Conservation (phyloP, 345 rosid species). For the Eucalyptus pumila region DNA sequence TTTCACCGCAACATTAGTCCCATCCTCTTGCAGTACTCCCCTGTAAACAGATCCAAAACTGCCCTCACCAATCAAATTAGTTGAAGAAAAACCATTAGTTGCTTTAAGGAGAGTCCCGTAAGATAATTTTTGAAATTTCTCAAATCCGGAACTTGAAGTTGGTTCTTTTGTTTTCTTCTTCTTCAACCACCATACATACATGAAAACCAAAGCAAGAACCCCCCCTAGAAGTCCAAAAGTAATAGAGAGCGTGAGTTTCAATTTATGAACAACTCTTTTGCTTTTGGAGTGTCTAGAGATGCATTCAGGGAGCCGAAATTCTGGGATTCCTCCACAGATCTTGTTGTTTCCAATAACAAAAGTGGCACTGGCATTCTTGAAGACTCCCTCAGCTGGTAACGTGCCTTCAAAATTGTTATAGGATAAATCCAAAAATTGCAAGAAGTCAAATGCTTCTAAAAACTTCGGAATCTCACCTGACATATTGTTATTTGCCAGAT, state of each 20-base stretch:
- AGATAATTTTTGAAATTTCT: too few species aligned
- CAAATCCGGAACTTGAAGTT: too few species aligned
- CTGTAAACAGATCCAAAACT: too few species aligned
- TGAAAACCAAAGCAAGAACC: background rate
- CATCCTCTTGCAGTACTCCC: too few species aligned
- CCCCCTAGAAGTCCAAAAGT: background rate
- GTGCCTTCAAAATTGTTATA: constrained; percentile 3
- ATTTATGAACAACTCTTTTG: background rate
- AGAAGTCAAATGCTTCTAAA: background rate
- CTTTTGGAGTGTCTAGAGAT: background rate
- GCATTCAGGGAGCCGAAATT: background rate
- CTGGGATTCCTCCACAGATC: constrained; percentile 5
- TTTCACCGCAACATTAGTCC: too few species aligned
- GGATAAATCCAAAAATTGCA: constrained; percentile 4
- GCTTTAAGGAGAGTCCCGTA: too few species aligned
- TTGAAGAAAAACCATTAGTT: too few species aligned
- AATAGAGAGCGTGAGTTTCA: background rate
- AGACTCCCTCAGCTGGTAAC: constrained; percentile 6
- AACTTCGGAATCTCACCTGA: constrained; percentile 2
- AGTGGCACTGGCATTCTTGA: constrained; percentile 1
- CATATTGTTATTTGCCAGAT: constrained; percentile 12
- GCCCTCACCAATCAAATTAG: too few species aligned
- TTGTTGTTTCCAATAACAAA: constrained; percentile 4
- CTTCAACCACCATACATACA: background rate
- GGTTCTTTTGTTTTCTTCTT: background rate